Percentiles rank a stretch among this genome's conserved stretches.
Evolutionary conservation across 371 early-diverging fungal genomes (phyloP).

Genomic region (Mortierella sp.): DNA sequence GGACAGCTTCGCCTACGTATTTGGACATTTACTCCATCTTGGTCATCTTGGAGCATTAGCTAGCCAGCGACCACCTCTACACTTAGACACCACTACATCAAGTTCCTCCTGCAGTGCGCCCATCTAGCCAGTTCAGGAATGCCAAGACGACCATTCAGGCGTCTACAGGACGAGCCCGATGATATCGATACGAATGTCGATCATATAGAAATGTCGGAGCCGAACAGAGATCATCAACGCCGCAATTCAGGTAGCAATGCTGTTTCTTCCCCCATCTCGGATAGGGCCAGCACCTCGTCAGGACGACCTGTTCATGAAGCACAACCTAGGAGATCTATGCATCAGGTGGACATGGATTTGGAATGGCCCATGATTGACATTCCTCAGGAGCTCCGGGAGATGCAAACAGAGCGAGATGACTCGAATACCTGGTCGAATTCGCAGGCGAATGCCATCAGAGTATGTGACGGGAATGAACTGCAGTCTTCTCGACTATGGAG

Average conservation of each 20-base stretch:
- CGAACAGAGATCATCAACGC: conserved; percentile 31
- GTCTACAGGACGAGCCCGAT: conserved; percentile 47
- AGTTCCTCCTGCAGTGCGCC: background rate
- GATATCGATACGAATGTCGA: conserved; percentile 50
- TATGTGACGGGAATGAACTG: conserved; percentile 9
- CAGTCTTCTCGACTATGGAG: background rate
- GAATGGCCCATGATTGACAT: conserved; percentile 61
- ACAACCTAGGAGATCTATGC: conserved; percentile 45
- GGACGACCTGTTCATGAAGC: conserved; percentile 25
- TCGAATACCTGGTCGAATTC: conserved; percentile 55
- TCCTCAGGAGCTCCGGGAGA: conserved; percentile 58
- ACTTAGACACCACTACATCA: background rate
- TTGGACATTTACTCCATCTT: no score
- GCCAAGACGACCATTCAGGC: conserved; percentile 51
- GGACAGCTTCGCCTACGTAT: no score
- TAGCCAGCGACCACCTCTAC: background rate
- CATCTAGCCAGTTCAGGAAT: conserved; percentile 4
- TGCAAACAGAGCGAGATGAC: conserved; percentile 40
- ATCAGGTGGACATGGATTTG: conserved; percentile 52
- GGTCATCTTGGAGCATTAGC: no score
- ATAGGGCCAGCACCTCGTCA: conserved; percentile 41
- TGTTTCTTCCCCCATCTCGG: conserved; percentile 44
- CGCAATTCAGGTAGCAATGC: conserved; percentile 5
- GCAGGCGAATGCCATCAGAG: conserved; percentile 56
- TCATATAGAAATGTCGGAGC: conserved; percentile 48